Evolutionary conservation across 305 asterid species (phyloP).

Genomic region (Fraxinus ornus): DNA sequence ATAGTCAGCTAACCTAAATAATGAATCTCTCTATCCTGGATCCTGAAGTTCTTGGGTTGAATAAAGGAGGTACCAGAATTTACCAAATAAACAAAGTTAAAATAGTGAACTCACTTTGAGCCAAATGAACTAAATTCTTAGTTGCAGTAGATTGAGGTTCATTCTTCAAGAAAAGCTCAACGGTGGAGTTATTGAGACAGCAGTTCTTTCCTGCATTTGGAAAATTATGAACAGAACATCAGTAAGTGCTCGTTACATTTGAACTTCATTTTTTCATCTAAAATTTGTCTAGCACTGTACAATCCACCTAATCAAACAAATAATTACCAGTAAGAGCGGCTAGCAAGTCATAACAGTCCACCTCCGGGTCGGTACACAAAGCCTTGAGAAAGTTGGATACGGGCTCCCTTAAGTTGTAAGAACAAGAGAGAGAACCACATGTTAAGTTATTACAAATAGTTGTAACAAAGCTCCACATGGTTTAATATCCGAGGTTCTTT

Average conservation of each 20-base stretch:
- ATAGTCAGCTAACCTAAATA: neutral
- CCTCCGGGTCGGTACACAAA: conserved; percentile 22
- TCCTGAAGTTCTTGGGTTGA: neutral
- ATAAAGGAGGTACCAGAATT: neutral
- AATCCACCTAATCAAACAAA: neutral
- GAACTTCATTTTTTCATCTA: neutral
- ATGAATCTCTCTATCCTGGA: neutral
- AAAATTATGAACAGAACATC: neutral
- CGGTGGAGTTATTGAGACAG: conserved; percentile 25
- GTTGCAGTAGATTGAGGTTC: conserved; percentile 41
- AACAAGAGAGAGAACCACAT: neutral
- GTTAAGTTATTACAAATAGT: neutral
- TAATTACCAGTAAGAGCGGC: conserved; percentile 34
- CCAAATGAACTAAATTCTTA: conserved; percentile 34
- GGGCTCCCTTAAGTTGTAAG: conserved; percentile 14
- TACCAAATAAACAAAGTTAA: neutral
- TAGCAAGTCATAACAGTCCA: conserved; percentile 30
- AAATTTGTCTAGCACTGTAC: neutral
- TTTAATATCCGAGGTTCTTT: neutral
- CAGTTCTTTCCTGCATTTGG: conserved; percentile 34
- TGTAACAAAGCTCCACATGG: neutral
- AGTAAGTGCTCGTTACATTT: neutral
- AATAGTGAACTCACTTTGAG: conserved; percentile 30
- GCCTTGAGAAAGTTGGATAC: conserved; percentile 27
- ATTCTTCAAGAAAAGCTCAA: conserved; percentile 7